A percentile compares a stretch with the other conserved stretches of the same genome.
These are phyloP conservation scores for Aphanomyces astaci DNA, from an alignment of 352 stramenopile species.

Conservation along the genomic window DNA sequence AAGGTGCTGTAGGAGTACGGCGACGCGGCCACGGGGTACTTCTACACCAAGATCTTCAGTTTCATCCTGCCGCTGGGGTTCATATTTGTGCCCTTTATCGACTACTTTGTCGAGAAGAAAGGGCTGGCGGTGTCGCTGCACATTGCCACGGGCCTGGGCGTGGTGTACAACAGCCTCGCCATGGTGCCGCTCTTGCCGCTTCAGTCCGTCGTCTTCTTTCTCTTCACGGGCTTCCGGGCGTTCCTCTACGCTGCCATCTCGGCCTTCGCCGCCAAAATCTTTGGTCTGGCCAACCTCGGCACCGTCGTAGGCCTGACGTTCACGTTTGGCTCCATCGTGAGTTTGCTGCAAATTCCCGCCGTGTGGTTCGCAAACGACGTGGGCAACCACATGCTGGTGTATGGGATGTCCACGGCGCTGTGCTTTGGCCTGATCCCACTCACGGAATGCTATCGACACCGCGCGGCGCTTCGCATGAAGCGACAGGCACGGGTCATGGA, in stretches of 20 bases:
- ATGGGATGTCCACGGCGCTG: not conserved
- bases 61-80: slow-evolving; percentile 77
- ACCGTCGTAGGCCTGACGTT: slow-evolving; percentile 80
- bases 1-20: slow-evolving; percentile 45
- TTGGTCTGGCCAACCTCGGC: slow-evolving; percentile 77
- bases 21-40: slow-evolving; percentile 43
- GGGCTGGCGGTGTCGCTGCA: slow-evolving; percentile 58
- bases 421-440: slow-evolving; percentile 8
- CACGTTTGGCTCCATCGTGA: slow-evolving; percentile 61
- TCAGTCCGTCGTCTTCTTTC: slow-evolving; percentile 62
- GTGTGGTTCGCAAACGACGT: slow-evolving; percentile 28
- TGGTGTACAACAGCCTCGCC: slow-evolving; percentile 64
- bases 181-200: slow-evolving; percentile 55
- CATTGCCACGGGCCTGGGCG: slow-evolving; percentile 61
- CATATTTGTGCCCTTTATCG: slow-evolving; percentile 76
- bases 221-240: slow-evolving; percentile 77
- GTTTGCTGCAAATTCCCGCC: slow-evolving; percentile 68
- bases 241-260: slow-evolving; percentile 85
- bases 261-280: slow-evolving; percentile 79
- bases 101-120: slow-evolving; percentile 68
- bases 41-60: slow-evolving; percentile 84
- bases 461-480: not conserved
- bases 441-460: slow-evolving; percentile 8
- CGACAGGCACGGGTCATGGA: not conserved
- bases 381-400: not conserved